Conservation (phyloP, 805 yeast species). For the Isabelozyma rhagii region DNA sequence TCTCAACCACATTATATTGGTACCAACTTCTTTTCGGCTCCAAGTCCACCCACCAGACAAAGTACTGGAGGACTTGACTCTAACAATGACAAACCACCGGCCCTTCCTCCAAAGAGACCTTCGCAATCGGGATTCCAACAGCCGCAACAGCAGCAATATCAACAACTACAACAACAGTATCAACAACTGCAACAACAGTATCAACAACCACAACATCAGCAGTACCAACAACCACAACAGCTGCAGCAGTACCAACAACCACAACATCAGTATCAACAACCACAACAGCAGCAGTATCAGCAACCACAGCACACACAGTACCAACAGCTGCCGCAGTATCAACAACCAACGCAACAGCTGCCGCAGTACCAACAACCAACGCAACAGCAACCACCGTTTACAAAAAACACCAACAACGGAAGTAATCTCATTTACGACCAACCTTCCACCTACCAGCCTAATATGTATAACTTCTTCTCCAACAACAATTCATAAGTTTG, state of each 20-base stretch:
- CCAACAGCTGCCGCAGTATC: slow-evolving; percentile 4
- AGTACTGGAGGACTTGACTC: neutral
- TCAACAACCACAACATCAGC: slow-evolving; percentile 2
- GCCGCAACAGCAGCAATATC: neutral
- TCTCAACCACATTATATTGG: neutral
- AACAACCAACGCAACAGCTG: neutral
- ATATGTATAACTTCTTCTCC: slow-evolving; percentile 43
- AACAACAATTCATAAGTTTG: slow-evolving; percentile 8
- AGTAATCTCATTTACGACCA: slow-evolving; percentile 21
- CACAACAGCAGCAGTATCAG: neutral
- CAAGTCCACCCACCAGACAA: neutral
- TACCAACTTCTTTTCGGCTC: neutral
- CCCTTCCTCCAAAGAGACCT: neutral
- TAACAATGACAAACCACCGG: neutral
- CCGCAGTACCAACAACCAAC: slow-evolving; percentile 1
- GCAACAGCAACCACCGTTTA: neutral
- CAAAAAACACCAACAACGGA: neutral
- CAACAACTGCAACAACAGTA: neutral
- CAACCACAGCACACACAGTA: neutral
- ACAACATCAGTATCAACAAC: neutral
- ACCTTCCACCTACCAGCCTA: slow-evolving; percentile 47
- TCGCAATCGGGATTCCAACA: neutral
- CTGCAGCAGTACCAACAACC: neutral
- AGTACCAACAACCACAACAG: slow-evolving; percentile 2
- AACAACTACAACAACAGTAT: neutral